Evolutionary conservation across 2,329 filamentous ascomycete genomes (phyloP).

Genomic region (Pseudogymnoascus sp.): DNA sequence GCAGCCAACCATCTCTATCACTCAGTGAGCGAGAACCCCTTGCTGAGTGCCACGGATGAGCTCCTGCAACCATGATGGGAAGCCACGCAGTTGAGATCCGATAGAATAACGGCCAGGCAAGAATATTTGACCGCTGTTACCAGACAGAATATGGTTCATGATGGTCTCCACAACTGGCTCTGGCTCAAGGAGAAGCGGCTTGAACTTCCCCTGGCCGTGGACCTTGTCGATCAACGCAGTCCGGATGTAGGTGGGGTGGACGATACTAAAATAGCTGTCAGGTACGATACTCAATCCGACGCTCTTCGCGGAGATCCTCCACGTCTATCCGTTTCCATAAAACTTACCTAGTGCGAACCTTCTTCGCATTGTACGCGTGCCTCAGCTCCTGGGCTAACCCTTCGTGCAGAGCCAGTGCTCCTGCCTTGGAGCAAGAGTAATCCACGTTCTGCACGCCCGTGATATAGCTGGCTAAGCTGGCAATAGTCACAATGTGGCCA

Average conservation of each 20-base stretch:
- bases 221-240: slow-evolving; percentile 11
- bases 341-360: slow-evolving; percentile 38
- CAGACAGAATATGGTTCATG: slow-evolving; percentile 11
- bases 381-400: slow-evolving; percentile 51
- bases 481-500: slow-evolving; percentile 65
- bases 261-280: not conserved
- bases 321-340: not conserved
- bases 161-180: slow-evolving; percentile 11
- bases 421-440: slow-evolving; percentile 62
- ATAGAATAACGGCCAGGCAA: slow-evolving; percentile 4
- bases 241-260: slow-evolving; percentile 14
- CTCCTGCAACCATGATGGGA: slow-evolving; percentile 10
- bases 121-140: slow-evolving; percentile 12
- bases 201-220: slow-evolving; percentile 4
- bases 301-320: not conserved
- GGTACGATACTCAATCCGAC: not conserved
- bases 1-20: not conserved
- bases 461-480: slow-evolving; percentile 35
- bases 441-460: slow-evolving; percentile 40
- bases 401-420: slow-evolving; percentile 60
- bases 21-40: not conserved
- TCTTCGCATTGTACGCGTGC: slow-evolving; percentile 54
- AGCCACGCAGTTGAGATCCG: not conserved
- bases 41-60: not conserved
- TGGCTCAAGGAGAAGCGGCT: slow-evolving; percentile 12